Evolutionary conservation across 768 basidiomycete species (phyloP).

Genomic region (Arthromyces matolae): DNA sequence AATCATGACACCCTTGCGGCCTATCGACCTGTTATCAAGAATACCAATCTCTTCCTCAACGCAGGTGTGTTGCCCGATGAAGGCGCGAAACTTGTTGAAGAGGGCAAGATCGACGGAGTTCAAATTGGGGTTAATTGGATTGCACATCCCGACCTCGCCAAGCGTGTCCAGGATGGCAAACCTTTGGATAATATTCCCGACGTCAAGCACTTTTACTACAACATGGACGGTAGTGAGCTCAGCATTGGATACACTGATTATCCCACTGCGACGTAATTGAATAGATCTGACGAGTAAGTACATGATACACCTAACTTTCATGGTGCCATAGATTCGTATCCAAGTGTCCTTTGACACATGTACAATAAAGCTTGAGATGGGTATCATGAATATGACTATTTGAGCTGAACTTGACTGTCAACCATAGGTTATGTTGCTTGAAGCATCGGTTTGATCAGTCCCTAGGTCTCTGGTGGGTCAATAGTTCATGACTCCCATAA

Average conservation of each 20-base stretch:
- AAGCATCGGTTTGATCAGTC: no score
- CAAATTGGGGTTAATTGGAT: conserved; percentile 36
- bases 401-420: no score
- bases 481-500: conserved; percentile 77
- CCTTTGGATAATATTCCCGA: conserved; percentile 31
- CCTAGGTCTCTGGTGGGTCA: no score
- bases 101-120: conserved; percentile 33
- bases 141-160: conserved; percentile 38
- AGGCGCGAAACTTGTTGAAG: conserved; percentile 31
- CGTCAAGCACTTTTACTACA: conserved; percentile 25
- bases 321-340: no score
- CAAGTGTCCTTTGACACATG: no score
- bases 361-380: no score
- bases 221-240: conserved; percentile 20
- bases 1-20: conserved; percentile 35
- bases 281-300: no score
- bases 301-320: no score
- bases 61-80: conserved; percentile 33
- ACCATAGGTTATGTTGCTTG: no score
- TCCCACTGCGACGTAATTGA: conserved; percentile 25
- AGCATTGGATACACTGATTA: conserved; percentile 36
- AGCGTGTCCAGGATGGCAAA: conserved; percentile 32
- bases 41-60: conserved; percentile 37
- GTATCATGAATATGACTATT: no score
- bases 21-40: conserved; percentile 32